A percentile compares a stretch with the other conserved stretches of the same genome.
Evolutionary conservation across 2,329 filamentous ascomycete genomes (phyloP).

Genomic region (Colletotrichum aenigma): DNA sequence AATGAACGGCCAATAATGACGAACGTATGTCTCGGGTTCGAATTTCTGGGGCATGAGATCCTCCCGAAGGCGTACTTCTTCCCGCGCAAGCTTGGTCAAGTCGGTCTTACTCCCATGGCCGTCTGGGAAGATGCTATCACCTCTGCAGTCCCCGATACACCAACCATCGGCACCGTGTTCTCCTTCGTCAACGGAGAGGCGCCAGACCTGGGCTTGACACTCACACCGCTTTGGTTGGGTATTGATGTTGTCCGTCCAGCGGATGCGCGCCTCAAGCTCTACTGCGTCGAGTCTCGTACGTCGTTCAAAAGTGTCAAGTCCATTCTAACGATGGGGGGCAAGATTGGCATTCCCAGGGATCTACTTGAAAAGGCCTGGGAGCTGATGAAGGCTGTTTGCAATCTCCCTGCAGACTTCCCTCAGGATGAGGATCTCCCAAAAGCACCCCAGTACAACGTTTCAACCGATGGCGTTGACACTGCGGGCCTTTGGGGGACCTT

Average conservation of each 20-base stretch:
- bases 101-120: neutral
- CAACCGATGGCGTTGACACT: neutral
- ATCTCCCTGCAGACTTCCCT: neutral
- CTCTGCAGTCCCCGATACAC: neutral
- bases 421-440: neutral
- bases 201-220: neutral
- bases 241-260: neutral
- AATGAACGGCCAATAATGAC: neutral
- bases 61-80: slow-evolving; percentile 2
- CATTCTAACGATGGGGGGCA: neutral
- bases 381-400: neutral
- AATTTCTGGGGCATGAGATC: neutral
- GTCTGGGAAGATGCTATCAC: slow-evolving; percentile 6
- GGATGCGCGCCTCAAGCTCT: slow-evolving; percentile 1
- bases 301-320: neutral
- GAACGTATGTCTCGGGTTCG: neutral
- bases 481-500: slow-evolving; percentile 1
- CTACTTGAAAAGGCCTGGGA: neutral
- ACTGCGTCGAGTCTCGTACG: neutral
- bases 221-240: neutral
- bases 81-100: neutral
- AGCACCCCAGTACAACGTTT: neutral
- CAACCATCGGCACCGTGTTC: neutral
- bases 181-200: neutral
- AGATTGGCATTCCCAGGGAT: neutral